phyloP scores from a whole-genome alignment of 1,284 basidiomycete species.

The Cutaneotrichosporon sp. region DNA sequence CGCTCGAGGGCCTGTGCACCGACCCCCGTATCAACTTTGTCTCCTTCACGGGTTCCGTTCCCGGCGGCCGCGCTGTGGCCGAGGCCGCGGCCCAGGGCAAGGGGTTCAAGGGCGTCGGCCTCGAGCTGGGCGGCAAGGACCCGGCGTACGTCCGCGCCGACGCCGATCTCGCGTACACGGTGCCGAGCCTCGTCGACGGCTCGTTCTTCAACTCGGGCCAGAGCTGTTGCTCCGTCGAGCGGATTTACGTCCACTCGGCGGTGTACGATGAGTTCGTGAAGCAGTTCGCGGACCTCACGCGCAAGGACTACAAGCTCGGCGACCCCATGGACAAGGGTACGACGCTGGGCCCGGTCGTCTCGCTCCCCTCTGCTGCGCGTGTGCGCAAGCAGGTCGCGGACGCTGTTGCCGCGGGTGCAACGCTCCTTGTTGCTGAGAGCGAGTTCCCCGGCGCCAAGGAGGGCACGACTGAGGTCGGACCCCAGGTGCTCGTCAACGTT shows the following conservation, averaged over 20 bases:
- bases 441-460: conserved; percentile 64
- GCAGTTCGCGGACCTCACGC: conserved; percentile 64
- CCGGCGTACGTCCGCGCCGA: conserved; percentile 88
- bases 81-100: conserved; percentile 47
- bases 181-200: conserved; percentile 84
- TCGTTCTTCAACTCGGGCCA: conserved; percentile 88
- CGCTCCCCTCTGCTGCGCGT: conserved; percentile 70
- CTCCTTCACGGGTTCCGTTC: conserved; percentile 81
- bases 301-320: conserved; percentile 74
- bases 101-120: conserved; percentile 65
- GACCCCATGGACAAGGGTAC: conserved; percentile 71
- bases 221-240: conserved; percentile 61
- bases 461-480: conserved; percentile 78
- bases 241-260: conserved; percentile 86
- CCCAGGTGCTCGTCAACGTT: conserved; percentile 81
- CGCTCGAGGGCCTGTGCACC: conserved; percentile 58
- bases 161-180: conserved; percentile 76
- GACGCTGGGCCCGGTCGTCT: conserved; percentile 86
- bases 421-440: conserved; percentile 64
- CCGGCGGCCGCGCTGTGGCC: conserved; percentile 48
- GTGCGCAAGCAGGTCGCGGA: conserved; percentile 81
- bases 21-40: conserved; percentile 72
- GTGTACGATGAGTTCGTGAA: conserved; percentile 75
- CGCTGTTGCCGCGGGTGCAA: conserved; percentile 76
- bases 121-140: conserved; percentile 90